phyloP scores from a whole-genome alignment of 768 basidiomycete species.

The Sistotremastrum niveocremeum region DNA sequence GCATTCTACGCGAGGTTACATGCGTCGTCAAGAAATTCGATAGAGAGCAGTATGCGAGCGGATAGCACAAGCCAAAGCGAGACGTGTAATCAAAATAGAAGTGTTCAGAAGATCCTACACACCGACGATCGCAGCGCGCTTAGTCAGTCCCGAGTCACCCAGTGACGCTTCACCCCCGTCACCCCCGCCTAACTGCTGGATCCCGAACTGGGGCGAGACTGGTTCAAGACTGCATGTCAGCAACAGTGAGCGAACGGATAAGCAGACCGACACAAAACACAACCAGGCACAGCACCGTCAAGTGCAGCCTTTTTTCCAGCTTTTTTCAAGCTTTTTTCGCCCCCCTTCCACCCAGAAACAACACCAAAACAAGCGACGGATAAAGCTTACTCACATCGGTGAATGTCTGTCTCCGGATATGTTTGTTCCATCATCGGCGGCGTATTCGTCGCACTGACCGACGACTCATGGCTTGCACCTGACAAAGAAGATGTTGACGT shows the following conservation, averaged over 20 bases:
- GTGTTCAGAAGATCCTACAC: too few species aligned
- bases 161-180: too few species aligned
- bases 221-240: slow-evolving; percentile 31
- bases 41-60: too few species aligned
- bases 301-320: background rate
- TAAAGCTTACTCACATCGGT: slow-evolving; percentile 54
- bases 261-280: background rate
- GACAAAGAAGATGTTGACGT: slow-evolving; percentile 68
- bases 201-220: slow-evolving; percentile 43
- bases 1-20: too few species aligned
- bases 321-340: background rate
- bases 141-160: too few species aligned
- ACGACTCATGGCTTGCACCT: slow-evolving; percentile 62
- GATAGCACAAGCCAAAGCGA: too few species aligned
- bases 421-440: slow-evolving; percentile 24
- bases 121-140: too few species aligned
- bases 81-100: too few species aligned
- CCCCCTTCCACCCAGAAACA: too few species aligned
- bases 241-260: slow-evolving; percentile 13
- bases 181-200: too few species aligned
- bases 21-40: too few species aligned
- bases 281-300: background rate
- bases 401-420: slow-evolving; percentile 51
- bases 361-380: background rate
- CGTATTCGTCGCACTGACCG: slow-evolving; percentile 63